Evolutionary conservation across 805 yeast genomes (phyloP).

Genomic region (Isabelozyma pseudorhagii): DNA sequence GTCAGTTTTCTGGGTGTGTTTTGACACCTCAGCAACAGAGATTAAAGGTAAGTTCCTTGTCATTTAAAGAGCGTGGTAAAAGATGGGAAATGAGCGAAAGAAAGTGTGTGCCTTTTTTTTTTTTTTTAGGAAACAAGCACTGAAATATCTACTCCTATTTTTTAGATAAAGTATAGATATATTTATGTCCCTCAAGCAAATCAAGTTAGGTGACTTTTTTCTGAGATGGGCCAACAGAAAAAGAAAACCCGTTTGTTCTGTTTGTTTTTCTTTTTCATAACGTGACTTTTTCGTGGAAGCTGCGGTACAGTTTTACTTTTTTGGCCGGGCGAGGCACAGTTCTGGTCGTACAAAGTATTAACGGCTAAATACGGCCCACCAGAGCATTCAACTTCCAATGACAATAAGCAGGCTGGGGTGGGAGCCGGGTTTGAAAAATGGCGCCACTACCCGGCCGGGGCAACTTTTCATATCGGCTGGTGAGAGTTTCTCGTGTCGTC

Average conservation of each 20-base stretch:
- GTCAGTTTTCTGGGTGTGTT: conserved; percentile 51
- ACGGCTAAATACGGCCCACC: too few relatives aligned
- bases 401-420: too few relatives aligned
- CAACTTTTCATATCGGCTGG: too few relatives aligned
- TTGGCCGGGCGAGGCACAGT: too few relatives aligned
- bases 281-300: conserved; percentile 1
- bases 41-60: conserved; percentile 52
- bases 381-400: too few relatives aligned
- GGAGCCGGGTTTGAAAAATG: too few relatives aligned
- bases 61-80: conserved; percentile 5
- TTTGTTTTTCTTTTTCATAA: not conserved
- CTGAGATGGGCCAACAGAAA: not conserved
- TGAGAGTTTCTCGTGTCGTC: too few relatives aligned
- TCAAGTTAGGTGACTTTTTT: not conserved
- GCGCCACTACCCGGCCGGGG: too few relatives aligned
- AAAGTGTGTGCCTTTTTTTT: not conserved
- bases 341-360: too few relatives aligned
- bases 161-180: too few relatives aligned
- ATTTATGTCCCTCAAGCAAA: too few relatives aligned
- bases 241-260: not conserved
- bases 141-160: not conserved
- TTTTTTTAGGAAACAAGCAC: not conserved
- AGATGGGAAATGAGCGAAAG: not conserved
- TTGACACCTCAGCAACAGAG: conserved; percentile 49
- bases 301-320: not conserved